Evolutionary conservation across 441 rosid genomes (phyloP).

Genomic region (Gossypium aridum): DNA sequence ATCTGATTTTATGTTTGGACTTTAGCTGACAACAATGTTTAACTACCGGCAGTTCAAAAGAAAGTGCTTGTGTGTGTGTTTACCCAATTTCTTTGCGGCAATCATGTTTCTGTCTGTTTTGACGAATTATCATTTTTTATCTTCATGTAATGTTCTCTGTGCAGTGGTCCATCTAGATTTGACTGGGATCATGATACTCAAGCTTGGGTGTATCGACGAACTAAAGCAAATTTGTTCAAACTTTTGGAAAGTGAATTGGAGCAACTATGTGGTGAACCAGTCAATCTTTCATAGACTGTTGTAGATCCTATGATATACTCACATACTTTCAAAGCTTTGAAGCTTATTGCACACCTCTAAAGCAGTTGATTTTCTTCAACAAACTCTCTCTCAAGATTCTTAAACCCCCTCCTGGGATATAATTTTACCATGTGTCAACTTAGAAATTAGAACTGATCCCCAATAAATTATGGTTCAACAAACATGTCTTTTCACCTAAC

Average conservation of each 20-base stretch:
- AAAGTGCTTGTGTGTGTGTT: not conserved
- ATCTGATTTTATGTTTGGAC: not conserved
- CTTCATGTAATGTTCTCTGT: conserved; percentile 8
- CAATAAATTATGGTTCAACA: not conserved
- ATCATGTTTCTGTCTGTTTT: not conserved
- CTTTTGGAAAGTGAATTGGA: conserved; percentile 64
- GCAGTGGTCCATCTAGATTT: conserved; percentile 81
- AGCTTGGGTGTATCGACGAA: conserved; percentile 71
- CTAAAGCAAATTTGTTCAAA: conserved; percentile 46
- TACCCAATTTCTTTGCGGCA: not conserved
- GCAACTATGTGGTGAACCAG: conserved; percentile 58
- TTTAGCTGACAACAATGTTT: not conserved
- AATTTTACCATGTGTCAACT: not conserved
- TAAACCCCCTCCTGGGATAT: not conserved
- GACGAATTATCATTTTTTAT: not conserved
- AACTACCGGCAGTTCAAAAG: not conserved
- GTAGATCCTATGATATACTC: not conserved
- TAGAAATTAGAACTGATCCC: not conserved
- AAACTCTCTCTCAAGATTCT: not conserved
- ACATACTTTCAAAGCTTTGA: not conserved
- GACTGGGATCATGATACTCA: conserved; percentile 68
- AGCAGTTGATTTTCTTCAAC: not conserved
- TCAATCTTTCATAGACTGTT: conserved; percentile 41
- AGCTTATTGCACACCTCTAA: not conserved
- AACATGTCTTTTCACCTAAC: not conserved